Evolutionary conservation across 257 asterid genomes (phyloP), one percentile per base, ranked within the genome.

Genomic region (Primulina tabacum): DNA sequence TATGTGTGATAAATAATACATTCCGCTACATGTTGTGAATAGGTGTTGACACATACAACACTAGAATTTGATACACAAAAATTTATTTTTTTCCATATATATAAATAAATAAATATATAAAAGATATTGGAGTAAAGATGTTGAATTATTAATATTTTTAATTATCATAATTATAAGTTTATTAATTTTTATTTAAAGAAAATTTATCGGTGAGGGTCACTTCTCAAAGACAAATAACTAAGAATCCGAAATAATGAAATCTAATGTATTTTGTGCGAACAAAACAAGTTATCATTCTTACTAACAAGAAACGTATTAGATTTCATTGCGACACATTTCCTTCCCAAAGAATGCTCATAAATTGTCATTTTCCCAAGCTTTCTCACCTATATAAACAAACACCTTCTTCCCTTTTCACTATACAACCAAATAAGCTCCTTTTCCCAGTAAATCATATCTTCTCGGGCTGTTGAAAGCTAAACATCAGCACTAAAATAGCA

Each of bases 361-460:
- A 18, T 40, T 24, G 73, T 37, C 71, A 20, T 74, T 24, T 61
- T 65, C n/a, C 64, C 11, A 14, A 16, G 35, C 26, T 57, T 53
- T 37, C 50, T 56, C 24, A 21, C 69, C 75, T 72, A 73, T 77
- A 68, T 72, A 77, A 2, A 29, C 24, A 29, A 62, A 73, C 24
- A 16, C 75, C 50, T 33, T 60, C 58, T 35, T 17, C 29, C 37
- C 71, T 56, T 12, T 10, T 58, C 70, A 37, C 65, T 10, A 20
- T 7, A 52, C 66, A 53, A 12, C 8, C 35, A 62, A 62, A 62
- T 14, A 28, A 3, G 5, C 57, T 33, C 71, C 53, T 10, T 38
- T 21, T 21, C 24, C 24, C 24, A 0, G 24, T 21, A 21, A 29
- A 2, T 37, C 4, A 9, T 21, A 21, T 12, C 53, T 12, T 5